phyloP scores from a whole-genome alignment of 2,329 filamentous ascomycete species.

The Aspergillus unguis region DNA sequence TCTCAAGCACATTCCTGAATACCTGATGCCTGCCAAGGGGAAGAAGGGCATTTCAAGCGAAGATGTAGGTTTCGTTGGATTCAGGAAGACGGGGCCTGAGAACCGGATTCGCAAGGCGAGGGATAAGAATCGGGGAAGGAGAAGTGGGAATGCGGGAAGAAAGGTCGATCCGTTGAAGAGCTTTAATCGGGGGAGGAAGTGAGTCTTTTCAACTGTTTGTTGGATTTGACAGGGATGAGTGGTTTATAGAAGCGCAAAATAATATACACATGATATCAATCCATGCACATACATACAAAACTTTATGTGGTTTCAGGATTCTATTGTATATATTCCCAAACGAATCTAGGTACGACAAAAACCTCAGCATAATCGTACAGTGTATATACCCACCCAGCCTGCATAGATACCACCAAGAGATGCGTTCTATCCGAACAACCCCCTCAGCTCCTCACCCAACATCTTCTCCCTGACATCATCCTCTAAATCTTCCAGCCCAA shows the following conservation, averaged over 20 bases:
- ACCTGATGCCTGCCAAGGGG: conserved; percentile 76
- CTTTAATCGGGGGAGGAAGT: conserved; percentile 61
- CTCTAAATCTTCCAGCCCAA: conserved; percentile 25
- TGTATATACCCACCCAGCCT: too few species aligned
- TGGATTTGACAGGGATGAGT: neutral
- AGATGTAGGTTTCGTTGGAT: conserved; percentile 73
- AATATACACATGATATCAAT: conserved; percentile 8
- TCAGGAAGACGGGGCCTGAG: conserved; percentile 47
- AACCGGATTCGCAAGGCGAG: conserved; percentile 53
- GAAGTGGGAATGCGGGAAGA: conserved; percentile 37
- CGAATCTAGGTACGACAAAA: neutral
- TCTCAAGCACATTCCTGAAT: conserved; percentile 91
- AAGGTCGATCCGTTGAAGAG: conserved; percentile 84
- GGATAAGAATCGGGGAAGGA: conserved; percentile 41
- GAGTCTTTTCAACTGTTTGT: conserved; percentile 1
- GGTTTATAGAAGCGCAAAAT: conserved; percentile 1
- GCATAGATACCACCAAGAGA: neutral
- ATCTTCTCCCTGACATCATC: conserved; percentile 16
- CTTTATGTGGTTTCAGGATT: neutral
- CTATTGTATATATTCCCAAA: neutral
- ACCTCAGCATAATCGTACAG: too few species aligned
- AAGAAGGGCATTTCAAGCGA: conserved; percentile 64
- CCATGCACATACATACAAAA: neutral
- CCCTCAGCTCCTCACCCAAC: conserved; percentile 14
- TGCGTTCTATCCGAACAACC: neutral